Base-by-base conservation (phyloP, 225 moss, liverwort and hornwort species). In the Bryoerythrophyllum caledonicum region DNA sequence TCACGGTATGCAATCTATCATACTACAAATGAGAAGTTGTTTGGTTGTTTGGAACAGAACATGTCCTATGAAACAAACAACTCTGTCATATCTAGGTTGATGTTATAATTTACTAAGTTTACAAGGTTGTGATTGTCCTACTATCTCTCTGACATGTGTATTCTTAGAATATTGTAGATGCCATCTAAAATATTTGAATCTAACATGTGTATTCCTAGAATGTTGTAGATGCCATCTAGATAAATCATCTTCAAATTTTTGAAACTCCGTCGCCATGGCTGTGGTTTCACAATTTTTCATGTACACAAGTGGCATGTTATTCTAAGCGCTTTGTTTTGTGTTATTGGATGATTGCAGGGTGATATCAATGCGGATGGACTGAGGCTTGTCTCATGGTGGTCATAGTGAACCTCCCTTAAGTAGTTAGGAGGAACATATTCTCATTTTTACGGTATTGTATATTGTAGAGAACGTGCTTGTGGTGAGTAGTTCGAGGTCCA, bases 311-410 rank as follows among this genome's bases (percentile, higher is more conserved):
- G 58, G 20, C 41, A 63, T 67, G 26, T 56, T 30, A 72, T 65
- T 35, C 75, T 75, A 23, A 75, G 23, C 4, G 48, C 30, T 70
- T 71, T 35, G 66, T 46, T 68, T n/a, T 24, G 25, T 49, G 20
- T 78, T 72, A 8, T 69, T 75, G 63, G 80, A 60, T 32, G 32
- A 37, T 13, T 83, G 73, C 82, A 94, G 93, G 94, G 97, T 68
- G 97, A 97, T 52, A 94, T 93, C 78, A 93, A 91, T 84, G 91
- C 94, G 11, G 94, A 94, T 78, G 94, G 94, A 23, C 87, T 94
- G 65, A 94, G 97, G 44, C 91, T 94, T 60, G 93, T 94, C 53
- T 90, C 89, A 24, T 97, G 94, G 97, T 97, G 96, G 96, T 91
- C 81, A 77, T 44, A 79, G 56, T 30, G 65, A 69, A 74, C 55